These are phyloP conservation scores for Lactarius deliciosus DNA, from an alignment of 768 basidiomycete genomes.

Conservation along the genomic window DNA sequence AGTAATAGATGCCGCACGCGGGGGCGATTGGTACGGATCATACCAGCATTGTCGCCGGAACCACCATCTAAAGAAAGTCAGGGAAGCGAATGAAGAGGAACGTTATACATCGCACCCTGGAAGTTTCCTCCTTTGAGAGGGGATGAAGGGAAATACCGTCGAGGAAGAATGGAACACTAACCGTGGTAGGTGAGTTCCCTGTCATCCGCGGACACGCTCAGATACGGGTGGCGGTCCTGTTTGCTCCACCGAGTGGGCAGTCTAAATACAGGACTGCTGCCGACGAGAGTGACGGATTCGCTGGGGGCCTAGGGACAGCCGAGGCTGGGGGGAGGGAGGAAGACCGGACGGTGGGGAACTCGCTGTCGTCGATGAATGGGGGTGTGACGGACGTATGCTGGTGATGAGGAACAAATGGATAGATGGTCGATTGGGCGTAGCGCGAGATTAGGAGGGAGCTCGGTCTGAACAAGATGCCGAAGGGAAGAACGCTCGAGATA, in stretches of 20 bases:
- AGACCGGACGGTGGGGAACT: constrained; percentile 28
- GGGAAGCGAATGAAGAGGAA: constrained; percentile 2
- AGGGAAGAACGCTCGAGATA: constrained; percentile 69
- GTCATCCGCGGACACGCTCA: constrained; percentile 69
- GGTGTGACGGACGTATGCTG: constrained; percentile 41
- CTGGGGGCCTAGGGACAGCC: constrained; percentile 22
- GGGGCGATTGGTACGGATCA: constrained; percentile 78
- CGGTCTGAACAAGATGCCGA: constrained; percentile 65
- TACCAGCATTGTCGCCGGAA: constrained; percentile 51
- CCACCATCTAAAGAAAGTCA: constrained; percentile 17
- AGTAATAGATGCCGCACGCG: constrained; percentile 94
- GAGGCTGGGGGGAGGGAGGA: constrained; percentile 21
- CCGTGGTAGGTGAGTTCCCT: constrained; percentile 73
- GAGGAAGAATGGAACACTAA: constrained; percentile 34
- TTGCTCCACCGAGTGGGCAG: constrained; percentile 82
- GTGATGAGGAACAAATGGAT: constrained; percentile 36
- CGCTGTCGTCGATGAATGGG: constrained; percentile 27
- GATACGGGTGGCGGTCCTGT: constrained; percentile 53
- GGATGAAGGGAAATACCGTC: neutral
- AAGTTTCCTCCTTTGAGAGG: constrained; percentile 14
- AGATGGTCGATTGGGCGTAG: constrained; percentile 22
- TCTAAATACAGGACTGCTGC: constrained; percentile 42
- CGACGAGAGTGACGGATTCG: constrained; percentile 24
- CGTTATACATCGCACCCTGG: constrained; percentile 21
- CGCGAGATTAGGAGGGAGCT: constrained; percentile 41